phyloP scores from a whole-genome alignment of 176 grass and related monocot species.

The Eleusine indica region DNA sequence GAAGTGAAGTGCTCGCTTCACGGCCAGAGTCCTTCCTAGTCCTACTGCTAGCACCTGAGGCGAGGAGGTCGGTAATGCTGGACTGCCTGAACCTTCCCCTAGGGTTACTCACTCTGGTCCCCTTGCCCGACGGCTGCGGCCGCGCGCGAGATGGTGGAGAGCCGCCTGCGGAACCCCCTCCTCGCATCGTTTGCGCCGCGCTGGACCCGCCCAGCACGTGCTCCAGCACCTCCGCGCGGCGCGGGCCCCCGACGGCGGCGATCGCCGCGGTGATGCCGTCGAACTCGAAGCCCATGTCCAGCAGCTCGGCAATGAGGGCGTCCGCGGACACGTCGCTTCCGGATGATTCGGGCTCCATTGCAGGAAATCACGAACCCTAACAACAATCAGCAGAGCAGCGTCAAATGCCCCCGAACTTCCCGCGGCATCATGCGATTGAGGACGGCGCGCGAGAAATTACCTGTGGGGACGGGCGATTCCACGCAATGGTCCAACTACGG shows the following conservation, averaged over 20 bases:
- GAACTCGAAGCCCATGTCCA: slow-evolving; percentile 93
- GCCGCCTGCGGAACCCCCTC: not conserved
- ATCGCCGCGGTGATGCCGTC: slow-evolving; percentile 62
- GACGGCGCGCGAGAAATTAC: not conserved
- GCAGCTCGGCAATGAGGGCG: slow-evolving; percentile 63
- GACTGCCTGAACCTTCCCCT: slow-evolving; percentile 56
- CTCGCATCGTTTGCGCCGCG: not conserved
- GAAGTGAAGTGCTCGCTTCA: slow-evolving; percentile 34
- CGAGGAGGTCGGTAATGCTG: slow-evolving; percentile 64
- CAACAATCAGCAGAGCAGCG: not conserved
- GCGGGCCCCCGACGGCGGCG: slow-evolving; percentile 45
- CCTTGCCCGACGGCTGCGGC: not conserved
- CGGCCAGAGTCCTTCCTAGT: slow-evolving; percentile 22
- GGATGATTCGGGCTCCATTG: slow-evolving; percentile 21
- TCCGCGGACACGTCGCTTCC: slow-evolving; percentile 47
- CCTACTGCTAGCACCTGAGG: slow-evolving; percentile 20
- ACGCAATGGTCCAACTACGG: not conserved
- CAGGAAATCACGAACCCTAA: not conserved
- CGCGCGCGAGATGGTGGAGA: not conserved
- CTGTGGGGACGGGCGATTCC: not conserved
- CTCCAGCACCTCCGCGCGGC: slow-evolving; percentile 62
- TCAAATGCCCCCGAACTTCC: not conserved
- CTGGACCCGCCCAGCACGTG: slow-evolving; percentile 53
- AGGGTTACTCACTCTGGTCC: slow-evolving; percentile 8
- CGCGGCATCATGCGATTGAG: not conserved